phyloP scores from a whole-genome alignment of 1,284 basidiomycete species.

The Blastosporella zonata region DNA sequence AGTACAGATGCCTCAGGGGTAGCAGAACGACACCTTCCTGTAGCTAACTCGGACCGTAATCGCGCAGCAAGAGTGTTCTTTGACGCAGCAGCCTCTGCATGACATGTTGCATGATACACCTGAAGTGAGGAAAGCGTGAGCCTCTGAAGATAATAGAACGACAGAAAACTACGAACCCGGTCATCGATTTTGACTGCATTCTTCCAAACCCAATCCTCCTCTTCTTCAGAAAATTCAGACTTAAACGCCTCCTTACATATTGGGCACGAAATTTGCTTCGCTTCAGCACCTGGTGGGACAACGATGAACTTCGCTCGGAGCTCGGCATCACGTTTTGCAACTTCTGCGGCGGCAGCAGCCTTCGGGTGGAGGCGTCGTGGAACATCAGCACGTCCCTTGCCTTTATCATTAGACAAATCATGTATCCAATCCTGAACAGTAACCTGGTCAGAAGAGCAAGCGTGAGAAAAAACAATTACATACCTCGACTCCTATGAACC shows the following conservation, averaged over 20 bases:
- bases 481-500: constrained; percentile 87
- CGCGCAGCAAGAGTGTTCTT: constrained; percentile 62
- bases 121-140: constrained; percentile 25
- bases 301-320: constrained; percentile 80
- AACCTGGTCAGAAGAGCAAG: constrained; percentile 14
- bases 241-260: constrained; percentile 96
- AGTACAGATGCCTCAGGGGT: constrained; percentile 57
- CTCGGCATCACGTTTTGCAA: constrained; percentile 69
- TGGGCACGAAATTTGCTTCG: constrained; percentile 80
- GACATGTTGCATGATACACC: constrained; percentile 92
- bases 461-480: constrained; percentile 26
- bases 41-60: constrained; percentile 54
- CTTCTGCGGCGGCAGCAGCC: constrained; percentile 62
- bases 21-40: constrained; percentile 67
- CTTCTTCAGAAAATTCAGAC: constrained; percentile 92
- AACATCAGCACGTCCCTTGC: constrained; percentile 59
- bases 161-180: constrained; percentile 51
- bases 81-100: constrained; percentile 71
- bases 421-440: constrained; percentile 78
- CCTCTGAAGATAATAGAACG: constrained; percentile 3
- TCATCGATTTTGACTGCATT: constrained; percentile 87
- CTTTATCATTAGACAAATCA: constrained; percentile 60
- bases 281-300: constrained; percentile 84
- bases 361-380: constrained; percentile 49
- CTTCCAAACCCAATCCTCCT: constrained; percentile 98